Percentiles rank a stretch among this genome's conserved stretches.
Conservation (phyloP, 768 basidiomycete genomes). For the Crassisporium funariophilum region DNA sequence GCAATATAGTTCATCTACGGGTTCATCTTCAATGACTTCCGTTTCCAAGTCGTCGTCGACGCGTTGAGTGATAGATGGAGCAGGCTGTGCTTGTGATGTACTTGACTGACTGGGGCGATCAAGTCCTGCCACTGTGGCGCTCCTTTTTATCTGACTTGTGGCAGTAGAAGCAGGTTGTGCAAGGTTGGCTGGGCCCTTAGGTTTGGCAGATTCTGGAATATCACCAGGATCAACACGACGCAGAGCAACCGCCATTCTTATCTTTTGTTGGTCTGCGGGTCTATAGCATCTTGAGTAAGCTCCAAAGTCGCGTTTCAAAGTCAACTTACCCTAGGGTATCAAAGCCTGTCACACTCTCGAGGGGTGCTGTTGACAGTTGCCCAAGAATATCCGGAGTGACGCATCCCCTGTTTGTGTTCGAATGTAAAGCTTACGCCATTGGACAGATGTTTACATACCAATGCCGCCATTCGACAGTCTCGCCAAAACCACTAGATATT, state of each 20-base stretch:
- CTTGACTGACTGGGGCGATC: conserved; percentile 6
- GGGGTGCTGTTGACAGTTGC: conserved; percentile 43
- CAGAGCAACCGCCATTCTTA: conserved; percentile 56
- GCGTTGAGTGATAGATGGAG: conserved; percentile 10
- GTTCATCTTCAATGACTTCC: conserved; percentile 45
- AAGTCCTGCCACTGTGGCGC: conserved; percentile 29
- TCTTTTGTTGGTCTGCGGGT: conserved; percentile 61
- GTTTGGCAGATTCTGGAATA: conserved; percentile 49
- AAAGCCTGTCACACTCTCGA: conserved; percentile 54
- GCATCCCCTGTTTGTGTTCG: conserved; percentile 57
- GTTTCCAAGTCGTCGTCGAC: conserved; percentile 49
- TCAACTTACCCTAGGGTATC: conserved; percentile 47
- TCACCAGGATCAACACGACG: conserved; percentile 60
- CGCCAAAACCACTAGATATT: conserved; percentile 47
- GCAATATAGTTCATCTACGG: conserved; percentile 69
- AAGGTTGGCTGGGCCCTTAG: conserved; percentile 1
- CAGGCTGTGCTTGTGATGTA: neutral
- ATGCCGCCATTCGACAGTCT: conserved; percentile 75
- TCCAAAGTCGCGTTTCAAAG: neutral
- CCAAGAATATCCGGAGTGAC: conserved; percentile 60
- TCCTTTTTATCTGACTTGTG: conserved; percentile 48
- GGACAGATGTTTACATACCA: conserved; percentile 47
- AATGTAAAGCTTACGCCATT: conserved; percentile 4
- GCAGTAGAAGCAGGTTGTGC: conserved; percentile 12
- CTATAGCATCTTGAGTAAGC: conserved; percentile 32